Conservation (phyloP, 345 rosid genomes). For the Citrus australasica region DNA sequence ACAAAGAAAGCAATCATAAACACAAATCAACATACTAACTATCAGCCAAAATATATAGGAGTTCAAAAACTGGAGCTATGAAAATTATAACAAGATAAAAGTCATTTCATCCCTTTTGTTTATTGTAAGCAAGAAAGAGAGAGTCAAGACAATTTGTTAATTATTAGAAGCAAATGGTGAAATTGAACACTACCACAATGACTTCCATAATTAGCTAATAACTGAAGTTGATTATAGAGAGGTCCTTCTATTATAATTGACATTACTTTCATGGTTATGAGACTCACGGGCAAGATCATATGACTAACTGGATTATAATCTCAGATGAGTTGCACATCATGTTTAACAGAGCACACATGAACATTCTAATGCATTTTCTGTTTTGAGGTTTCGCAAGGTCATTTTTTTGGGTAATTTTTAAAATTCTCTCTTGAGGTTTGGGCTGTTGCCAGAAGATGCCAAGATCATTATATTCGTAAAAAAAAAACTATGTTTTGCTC, state of each 20-base stretch:
- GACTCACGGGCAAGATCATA: not conserved
- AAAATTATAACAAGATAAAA: not conserved
- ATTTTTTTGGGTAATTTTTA: not conserved
- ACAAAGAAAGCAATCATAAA: slow-evolving; percentile 26
- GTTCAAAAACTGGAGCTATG: not conserved
- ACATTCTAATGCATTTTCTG: not conserved
- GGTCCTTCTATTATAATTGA: not conserved
- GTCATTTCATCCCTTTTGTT: not conserved
- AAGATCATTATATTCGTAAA: too few species aligned
- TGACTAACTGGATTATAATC: not conserved
- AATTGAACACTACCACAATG: not conserved
- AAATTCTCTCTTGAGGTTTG: too few species aligned
- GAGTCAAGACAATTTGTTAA: not conserved
- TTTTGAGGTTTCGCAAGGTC: not conserved
- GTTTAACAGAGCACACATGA: not conserved
- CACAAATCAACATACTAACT: slow-evolving; percentile 1
- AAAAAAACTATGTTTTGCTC: too few species aligned
- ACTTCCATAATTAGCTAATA: not conserved
- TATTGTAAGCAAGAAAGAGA: too few species aligned
- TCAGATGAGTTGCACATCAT: not conserved
- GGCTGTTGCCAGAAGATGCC: too few species aligned
- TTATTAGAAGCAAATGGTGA: not conserved
- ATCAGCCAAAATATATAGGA: not conserved
- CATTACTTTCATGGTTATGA: too few species aligned
- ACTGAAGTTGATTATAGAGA: not conserved